phyloP scores from a whole-genome alignment of 2,329 filamentous ascomycete species.

The Colletotrichum coccodes region DNA sequence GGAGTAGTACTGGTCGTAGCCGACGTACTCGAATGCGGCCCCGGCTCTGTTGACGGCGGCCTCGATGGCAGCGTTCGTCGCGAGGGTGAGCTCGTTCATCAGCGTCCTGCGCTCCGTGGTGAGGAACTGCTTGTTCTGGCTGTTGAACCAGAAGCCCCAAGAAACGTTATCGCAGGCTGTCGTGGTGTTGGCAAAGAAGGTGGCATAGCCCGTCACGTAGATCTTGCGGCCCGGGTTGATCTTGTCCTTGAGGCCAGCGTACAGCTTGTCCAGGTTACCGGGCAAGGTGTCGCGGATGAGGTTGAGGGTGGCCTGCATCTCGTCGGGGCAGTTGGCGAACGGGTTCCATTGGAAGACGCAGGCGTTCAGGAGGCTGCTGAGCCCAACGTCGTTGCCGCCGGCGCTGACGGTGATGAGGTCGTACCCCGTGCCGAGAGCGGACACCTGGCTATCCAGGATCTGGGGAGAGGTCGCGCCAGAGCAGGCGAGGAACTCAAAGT shows the following conservation, averaged over 20 bases:
- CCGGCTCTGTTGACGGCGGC: not conserved
- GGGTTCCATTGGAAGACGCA: slow-evolving; percentile 37
- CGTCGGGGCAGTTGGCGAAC: slow-evolving; percentile 25
- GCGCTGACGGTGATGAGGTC: slow-evolving; percentile 48
- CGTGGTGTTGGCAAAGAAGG: slow-evolving; percentile 42
- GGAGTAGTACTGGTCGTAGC: not conserved
- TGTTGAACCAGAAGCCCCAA: not conserved
- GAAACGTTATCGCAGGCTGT: not conserved
- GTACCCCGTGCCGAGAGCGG: slow-evolving; percentile 37
- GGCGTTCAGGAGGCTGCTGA: slow-evolving; percentile 35
- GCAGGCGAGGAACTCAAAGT: slow-evolving; percentile 42
- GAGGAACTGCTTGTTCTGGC: not conserved
- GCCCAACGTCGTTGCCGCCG: slow-evolving; percentile 49
- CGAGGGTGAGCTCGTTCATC: not conserved
- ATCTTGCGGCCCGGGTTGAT: slow-evolving; percentile 42
- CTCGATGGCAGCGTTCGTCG: not conserved
- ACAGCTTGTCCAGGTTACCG: slow-evolving; percentile 40
- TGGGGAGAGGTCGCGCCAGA: slow-evolving; percentile 38
- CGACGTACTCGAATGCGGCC: not conserved
- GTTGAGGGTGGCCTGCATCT: slow-evolving; percentile 39
- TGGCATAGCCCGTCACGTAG: slow-evolving; percentile 42
- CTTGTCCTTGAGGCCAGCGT: slow-evolving; percentile 39
- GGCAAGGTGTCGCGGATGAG: slow-evolving; percentile 35
- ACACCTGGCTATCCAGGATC: slow-evolving; percentile 40
- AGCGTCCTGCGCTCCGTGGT: not conserved